These are phyloP conservation scores for Elsinoe arachidis DNA, from an alignment of 2,329 filamentous ascomycete species.

Conservation along the genomic window DNA sequence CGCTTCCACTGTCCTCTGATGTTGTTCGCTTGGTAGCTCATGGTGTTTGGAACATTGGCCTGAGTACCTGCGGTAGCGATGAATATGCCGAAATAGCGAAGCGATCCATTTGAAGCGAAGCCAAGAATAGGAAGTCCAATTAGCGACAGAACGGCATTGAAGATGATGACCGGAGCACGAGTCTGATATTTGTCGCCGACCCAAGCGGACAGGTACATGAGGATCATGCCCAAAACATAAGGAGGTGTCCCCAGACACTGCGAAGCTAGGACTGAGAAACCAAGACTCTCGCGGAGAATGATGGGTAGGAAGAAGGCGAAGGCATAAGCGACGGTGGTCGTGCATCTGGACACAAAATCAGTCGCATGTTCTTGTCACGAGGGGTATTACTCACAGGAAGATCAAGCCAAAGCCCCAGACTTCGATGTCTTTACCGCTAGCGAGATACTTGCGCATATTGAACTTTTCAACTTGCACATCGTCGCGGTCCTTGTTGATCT, in stretches of 20 bases:
- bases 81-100: constrained; percentile 44
- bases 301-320: constrained; percentile 73
- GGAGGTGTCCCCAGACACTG: constrained; percentile 67
- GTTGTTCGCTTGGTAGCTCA: constrained; percentile 79
- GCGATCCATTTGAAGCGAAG: constrained; percentile 47
- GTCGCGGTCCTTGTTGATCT: constrained; percentile 46
- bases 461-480: constrained; percentile 44
- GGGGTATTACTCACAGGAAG: constrained; percentile 25
- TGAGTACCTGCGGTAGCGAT: background rate
- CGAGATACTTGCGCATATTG: constrained; percentile 29
- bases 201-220: constrained; percentile 54
- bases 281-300: constrained; percentile 56
- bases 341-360: constrained; percentile 35
- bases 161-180: constrained; percentile 57
- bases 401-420: constrained; percentile 47
- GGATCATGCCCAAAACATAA: constrained; percentile 55
- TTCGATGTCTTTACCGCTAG: constrained; percentile 40
- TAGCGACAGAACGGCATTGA: constrained; percentile 54
- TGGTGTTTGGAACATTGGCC: constrained; percentile 58
- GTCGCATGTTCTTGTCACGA: background rate
- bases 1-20: constrained; percentile 82
- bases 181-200: constrained; percentile 57
- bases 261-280: constrained; percentile 53
- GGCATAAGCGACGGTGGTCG: constrained; percentile 46
- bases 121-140: constrained; percentile 67